These are phyloP conservation scores for Babjeviella inositovora DNA, from an alignment of 805 yeast genomes.

Conservation along the genomic window DNA sequence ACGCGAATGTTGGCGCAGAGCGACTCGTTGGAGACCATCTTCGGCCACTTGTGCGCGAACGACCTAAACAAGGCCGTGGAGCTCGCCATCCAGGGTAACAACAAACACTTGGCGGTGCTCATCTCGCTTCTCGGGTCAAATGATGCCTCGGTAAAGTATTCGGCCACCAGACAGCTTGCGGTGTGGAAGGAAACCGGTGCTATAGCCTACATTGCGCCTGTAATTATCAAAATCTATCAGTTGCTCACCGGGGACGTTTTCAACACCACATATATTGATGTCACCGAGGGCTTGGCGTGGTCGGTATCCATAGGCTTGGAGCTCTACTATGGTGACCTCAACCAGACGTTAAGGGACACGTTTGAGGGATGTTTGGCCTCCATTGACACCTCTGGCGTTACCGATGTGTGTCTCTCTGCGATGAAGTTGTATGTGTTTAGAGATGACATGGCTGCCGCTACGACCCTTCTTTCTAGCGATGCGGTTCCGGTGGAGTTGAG, in stretches of 20 bases:
- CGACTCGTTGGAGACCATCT: constrained; percentile 34
- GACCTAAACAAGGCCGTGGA: constrained; percentile 46
- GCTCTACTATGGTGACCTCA: constrained; percentile 46
- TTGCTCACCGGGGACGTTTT: constrained; percentile 39
- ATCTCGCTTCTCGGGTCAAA: constrained; percentile 61
- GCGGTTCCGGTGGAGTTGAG: constrained; percentile 1
- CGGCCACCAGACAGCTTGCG: constrained; percentile 46
- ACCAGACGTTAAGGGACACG: constrained; percentile 13
- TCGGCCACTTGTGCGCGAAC: constrained; percentile 31
- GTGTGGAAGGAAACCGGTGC: constrained; percentile 41
- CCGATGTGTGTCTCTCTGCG: no score
- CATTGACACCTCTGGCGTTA: constrained; percentile 3
- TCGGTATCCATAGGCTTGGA: constrained; percentile 37
- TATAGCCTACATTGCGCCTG: constrained; percentile 27
- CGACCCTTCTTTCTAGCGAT: no score
- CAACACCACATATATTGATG: constrained; percentile 13
- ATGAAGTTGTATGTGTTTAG: no score
- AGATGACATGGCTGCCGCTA: no score
- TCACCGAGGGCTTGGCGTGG: constrained; percentile 45
- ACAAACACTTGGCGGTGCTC: constrained; percentile 55
- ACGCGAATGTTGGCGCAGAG: constrained; percentile 9
- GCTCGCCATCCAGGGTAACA: constrained; percentile 41
- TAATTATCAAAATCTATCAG: constrained; percentile 43
- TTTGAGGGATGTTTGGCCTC: constrained; percentile 10
- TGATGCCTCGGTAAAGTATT: constrained; percentile 32